Conservation (phyloP, 139 green algal genomes). For the Chlamydomonas asymmetrica region DNA sequence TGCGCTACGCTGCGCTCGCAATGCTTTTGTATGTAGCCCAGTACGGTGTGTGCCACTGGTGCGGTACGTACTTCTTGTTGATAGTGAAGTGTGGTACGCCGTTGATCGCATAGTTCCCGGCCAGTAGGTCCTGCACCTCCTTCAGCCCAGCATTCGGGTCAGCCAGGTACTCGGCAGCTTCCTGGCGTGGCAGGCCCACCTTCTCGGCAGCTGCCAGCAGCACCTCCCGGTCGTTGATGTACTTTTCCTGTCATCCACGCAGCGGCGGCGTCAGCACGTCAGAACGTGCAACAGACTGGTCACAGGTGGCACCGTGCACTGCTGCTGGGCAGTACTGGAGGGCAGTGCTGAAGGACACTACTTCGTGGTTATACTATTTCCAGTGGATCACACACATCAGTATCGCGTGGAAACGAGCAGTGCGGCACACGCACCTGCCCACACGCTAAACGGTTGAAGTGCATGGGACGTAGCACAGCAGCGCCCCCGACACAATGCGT, state of each 20-base stretch:
- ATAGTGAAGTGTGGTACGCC: constrained; percentile 65
- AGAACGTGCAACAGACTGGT: neutral
- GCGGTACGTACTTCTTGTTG: constrained; percentile 30
- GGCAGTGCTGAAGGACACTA: neutral
- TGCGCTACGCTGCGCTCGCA: no score
- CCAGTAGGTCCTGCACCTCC: constrained; percentile 24
- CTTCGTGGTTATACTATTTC: neutral
- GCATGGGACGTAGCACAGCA: no score
- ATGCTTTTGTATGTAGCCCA: no score
- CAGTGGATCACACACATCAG: neutral
- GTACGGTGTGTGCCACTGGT: no score
- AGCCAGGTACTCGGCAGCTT: constrained; percentile 40
- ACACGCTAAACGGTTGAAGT: no score
- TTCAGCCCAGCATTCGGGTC: constrained; percentile 14
- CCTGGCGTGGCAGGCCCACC: constrained; percentile 38
- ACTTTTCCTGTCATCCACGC: constrained; percentile 36
- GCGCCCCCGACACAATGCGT: no score
- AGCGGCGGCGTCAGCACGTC: neutral
- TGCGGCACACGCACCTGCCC: no score
- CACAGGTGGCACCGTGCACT: neutral
- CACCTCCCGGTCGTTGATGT: constrained; percentile 46
- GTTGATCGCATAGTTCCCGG: constrained; percentile 39
- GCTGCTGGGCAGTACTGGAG: neutral
- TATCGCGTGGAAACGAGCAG: neutral
- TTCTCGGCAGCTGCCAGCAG: constrained; percentile 44